Percentiles rank a stretch among this genome's conserved stretches.
These are phyloP conservation scores for Penicillium sp. DNA, from an alignment of 2,329 filamentous ascomycete species.

Conservation along the genomic window DNA sequence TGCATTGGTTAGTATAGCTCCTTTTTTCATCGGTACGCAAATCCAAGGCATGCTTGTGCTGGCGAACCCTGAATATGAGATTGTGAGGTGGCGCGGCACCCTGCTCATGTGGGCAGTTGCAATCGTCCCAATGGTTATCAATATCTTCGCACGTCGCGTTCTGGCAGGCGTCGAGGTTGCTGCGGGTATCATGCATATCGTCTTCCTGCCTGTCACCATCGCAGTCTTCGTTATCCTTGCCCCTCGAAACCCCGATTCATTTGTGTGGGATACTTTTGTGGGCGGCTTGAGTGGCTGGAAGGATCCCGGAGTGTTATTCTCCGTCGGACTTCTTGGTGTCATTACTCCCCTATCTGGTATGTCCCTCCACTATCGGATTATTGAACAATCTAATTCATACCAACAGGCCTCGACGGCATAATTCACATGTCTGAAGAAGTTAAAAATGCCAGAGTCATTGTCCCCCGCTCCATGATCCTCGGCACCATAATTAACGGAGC, in stretches of 20 bases:
- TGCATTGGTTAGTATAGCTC: constrained; percentile 26
- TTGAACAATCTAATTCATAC: neutral
- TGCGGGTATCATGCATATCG: constrained; percentile 41
- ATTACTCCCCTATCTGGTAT: constrained; percentile 19
- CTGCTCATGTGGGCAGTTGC: constrained; percentile 50
- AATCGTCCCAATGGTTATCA: constrained; percentile 48
- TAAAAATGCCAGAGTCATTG: constrained; percentile 44
- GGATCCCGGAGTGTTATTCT: constrained; percentile 24
- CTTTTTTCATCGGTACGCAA: constrained; percentile 28
- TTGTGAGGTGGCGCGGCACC: constrained; percentile 37
- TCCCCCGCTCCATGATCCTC: constrained; percentile 48
- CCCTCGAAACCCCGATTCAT: constrained; percentile 18
- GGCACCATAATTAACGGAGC: constrained; percentile 47
- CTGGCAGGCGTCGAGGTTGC: constrained; percentile 51
- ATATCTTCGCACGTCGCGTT: constrained; percentile 45
- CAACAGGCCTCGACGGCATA: constrained; percentile 26
- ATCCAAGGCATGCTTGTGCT: constrained; percentile 34
- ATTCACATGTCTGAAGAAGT: constrained; percentile 50
- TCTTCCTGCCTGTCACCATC: constrained; percentile 24
- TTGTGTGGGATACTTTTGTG: constrained; percentile 27
- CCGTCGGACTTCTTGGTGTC: constrained; percentile 20
- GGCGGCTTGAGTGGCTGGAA: constrained; percentile 25
- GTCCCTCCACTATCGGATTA: neutral
- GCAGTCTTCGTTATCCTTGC: constrained; percentile 22
- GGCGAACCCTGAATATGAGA: constrained; percentile 20